phyloP scores from a whole-genome alignment of 129 eudicot species.

The Chrysanthemum lavandulifolium region DNA sequence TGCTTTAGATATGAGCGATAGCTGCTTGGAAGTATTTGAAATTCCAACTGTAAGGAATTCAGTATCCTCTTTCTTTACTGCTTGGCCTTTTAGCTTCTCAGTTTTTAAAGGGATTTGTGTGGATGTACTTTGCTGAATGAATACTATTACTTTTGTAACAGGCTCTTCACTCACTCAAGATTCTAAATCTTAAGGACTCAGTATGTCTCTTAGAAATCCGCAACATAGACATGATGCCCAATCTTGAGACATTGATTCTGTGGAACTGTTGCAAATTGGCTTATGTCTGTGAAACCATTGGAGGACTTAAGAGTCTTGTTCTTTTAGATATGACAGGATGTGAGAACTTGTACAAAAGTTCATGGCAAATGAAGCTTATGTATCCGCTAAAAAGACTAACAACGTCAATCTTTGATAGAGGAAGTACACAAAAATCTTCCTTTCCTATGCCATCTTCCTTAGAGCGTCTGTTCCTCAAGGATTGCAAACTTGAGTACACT shows the following conservation, averaged over 20 bases:
- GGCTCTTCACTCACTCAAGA: background rate
- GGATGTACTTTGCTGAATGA: background rate
- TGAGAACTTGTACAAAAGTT: background rate
- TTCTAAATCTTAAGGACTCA: background rate
- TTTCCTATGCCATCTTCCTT: constrained; percentile 1
- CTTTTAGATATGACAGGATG: background rate
- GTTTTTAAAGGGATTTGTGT: background rate
- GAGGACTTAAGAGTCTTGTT: background rate
- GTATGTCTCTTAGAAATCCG: background rate
- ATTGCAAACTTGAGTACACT: background rate
- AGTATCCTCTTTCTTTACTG: background rate
- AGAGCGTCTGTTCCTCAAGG: background rate
- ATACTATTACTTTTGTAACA: background rate
- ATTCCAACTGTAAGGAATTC: background rate
- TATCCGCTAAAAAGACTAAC: no score
- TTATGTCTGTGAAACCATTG: background rate
- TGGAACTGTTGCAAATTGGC: background rate
- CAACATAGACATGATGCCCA: background rate
- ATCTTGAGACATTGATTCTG: background rate
- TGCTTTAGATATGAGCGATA: constrained; percentile 21
- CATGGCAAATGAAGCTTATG: no score
- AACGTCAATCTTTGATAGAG: no score
- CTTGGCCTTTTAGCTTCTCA: background rate
- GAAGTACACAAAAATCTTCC: background rate
- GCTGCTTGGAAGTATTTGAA: background rate